A percentile compares a stretch with the other conserved stretches of the same genome.
Evolutionary conservation across 2,329 filamentous ascomycete genomes (phyloP).

Genomic region (Colletotrichum aenigma): DNA sequence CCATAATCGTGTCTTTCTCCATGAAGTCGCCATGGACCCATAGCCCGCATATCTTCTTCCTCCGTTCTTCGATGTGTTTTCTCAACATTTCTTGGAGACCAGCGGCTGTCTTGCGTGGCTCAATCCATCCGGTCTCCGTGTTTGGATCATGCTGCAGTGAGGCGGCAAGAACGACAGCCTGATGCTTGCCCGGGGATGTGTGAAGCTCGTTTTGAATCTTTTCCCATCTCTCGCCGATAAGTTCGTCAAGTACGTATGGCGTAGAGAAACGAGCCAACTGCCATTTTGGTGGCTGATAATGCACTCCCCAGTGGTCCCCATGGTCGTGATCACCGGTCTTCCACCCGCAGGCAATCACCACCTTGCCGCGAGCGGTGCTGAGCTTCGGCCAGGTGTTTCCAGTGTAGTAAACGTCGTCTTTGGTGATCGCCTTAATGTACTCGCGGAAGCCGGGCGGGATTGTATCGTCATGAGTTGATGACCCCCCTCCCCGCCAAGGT

Average conservation of each 20-base stretch:
- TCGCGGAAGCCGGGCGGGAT: not conserved
- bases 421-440: not conserved
- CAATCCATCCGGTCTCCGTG: not conserved
- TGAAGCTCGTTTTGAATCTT: not conserved
- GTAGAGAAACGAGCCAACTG: not conserved
- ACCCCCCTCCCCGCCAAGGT: not conserved
- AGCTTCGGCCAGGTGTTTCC: not conserved
- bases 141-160: not conserved
- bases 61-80: not conserved
- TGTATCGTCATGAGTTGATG: not conserved
- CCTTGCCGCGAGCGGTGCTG: not conserved
- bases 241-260: not conserved
- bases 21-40: slow-evolving; percentile 4
- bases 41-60: not conserved
- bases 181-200: not conserved
- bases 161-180: not conserved
- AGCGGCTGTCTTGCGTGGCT: not conserved
- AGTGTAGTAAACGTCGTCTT: not conserved
- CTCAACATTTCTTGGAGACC: not conserved
- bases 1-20: not conserved
- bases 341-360: not conserved
- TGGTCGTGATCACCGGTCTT: not conserved
- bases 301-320: not conserved
- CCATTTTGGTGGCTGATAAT: not conserved
- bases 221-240: not conserved